Evolutionary conservation across 495 filamentous ascomycete species (phyloP).

Genomic region (Chaetomium fimeti): DNA sequence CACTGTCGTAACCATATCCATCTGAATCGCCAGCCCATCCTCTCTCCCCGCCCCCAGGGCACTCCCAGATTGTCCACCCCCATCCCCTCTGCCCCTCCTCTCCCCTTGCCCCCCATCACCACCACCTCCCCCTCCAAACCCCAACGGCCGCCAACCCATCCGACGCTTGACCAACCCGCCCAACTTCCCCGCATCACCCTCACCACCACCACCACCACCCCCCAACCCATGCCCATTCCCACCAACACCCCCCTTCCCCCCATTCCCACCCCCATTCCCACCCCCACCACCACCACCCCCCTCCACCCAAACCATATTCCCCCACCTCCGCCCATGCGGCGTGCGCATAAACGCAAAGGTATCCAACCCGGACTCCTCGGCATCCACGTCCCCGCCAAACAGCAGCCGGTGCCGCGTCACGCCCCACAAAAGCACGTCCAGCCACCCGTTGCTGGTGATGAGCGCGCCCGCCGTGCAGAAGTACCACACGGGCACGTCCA

Average conservation of each 20-base stretch:
- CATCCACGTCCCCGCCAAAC: conserved; percentile 41
- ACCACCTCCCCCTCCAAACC: conserved; percentile 10
- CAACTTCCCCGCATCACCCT: conserved; percentile 22
- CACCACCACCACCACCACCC: background rate
- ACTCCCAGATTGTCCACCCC: background rate
- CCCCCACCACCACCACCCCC: conserved; percentile 25
- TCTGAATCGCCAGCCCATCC: conserved; percentile 38
- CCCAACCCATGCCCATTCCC: too few species aligned
- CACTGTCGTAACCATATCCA: conserved; percentile 47
- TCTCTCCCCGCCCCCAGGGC: background rate
- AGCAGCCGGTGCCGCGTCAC: conserved; percentile 60
- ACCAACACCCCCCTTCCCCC: too few species aligned
- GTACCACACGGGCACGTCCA: conserved; percentile 53
- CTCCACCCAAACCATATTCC: conserved; percentile 49
- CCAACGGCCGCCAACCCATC: conserved; percentile 12
- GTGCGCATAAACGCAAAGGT: conserved; percentile 53
- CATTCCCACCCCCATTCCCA: too few species aligned
- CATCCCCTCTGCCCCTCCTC: background rate
- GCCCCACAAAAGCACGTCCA: conserved; percentile 71
- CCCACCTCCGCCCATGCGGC: conserved; percentile 38
- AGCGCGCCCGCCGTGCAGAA: conserved; percentile 70
- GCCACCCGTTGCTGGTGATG: conserved; percentile 70
- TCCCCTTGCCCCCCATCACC: background rate
- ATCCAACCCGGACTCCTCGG: conserved; percentile 45
- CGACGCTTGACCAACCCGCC: conserved; percentile 22